Percentiles rank a stretch among this genome's conserved stretches.
Evolutionary conservation across 192 early-diverging fungal genomes (phyloP).

Genomic region (Podila clonocystis): DNA sequence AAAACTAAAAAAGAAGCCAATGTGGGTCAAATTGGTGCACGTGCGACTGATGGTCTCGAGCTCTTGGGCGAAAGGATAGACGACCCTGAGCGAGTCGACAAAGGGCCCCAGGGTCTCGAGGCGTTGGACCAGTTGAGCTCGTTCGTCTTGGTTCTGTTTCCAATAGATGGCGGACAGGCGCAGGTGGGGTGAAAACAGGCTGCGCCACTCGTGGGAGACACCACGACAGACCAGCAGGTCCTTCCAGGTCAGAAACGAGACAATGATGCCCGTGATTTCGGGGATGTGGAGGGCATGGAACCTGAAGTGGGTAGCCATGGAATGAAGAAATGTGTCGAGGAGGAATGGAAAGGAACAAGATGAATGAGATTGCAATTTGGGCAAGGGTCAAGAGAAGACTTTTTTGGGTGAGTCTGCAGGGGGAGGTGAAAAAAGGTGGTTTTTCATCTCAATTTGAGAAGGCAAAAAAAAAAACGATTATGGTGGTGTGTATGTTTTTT

Average conservation of each 20-base stretch:
- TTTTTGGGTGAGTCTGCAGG: too few relatives aligned
- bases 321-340: too few relatives aligned
- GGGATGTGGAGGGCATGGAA: constrained; percentile 2
- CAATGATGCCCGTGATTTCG: not conserved
- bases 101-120: not conserved
- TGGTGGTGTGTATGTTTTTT: too few relatives aligned
- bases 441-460: too few relatives aligned
- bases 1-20: not conserved
- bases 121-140: not conserved
- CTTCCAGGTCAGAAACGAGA: not conserved
- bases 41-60: not conserved
- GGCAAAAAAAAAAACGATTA: too few relatives aligned
- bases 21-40: not conserved
- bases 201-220: not conserved
- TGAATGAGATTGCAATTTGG: too few relatives aligned
- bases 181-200: not conserved
- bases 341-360: too few relatives aligned
- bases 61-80: not conserved
- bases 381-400: too few relatives aligned
- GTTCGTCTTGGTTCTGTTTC: not conserved
- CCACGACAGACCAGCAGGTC: not conserved
- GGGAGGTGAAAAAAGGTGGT: too few relatives aligned
- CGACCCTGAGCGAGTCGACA: not conserved
- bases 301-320: too few relatives aligned
- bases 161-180: not conserved